These are phyloP conservation scores for Aureobasidium sp. DNA, from an alignment of 2,329 filamentous ascomycete genomes.

Conservation along the genomic window DNA sequence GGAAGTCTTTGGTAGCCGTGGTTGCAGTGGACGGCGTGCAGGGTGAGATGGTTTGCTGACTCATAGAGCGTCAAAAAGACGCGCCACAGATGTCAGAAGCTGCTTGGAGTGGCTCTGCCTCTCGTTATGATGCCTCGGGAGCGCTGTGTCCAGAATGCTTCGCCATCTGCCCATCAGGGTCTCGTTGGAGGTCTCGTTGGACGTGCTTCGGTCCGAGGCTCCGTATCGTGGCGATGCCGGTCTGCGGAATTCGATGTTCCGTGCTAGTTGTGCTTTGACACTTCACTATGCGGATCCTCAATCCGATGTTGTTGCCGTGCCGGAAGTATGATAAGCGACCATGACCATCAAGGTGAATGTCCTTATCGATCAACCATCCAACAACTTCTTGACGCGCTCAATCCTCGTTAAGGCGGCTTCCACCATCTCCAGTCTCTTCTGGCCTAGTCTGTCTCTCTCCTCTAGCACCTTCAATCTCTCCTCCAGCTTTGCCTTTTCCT, in stretches of 20 bases:
- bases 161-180: too few species aligned
- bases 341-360: neutral
- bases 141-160: too few species aligned
- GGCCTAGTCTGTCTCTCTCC: constrained; percentile 62
- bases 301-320: neutral
- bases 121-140: too few species aligned
- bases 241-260: neutral
- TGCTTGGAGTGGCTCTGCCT: too few species aligned
- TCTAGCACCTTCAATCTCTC: constrained; percentile 63
- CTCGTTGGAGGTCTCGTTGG: too few species aligned
- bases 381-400: constrained; percentile 59
- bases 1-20: too few species aligned
- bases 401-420: constrained; percentile 66
- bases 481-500: constrained; percentile 63
- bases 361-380: constrained; percentile 35
- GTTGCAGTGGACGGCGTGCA: too few species aligned
- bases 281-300: neutral
- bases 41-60: too few species aligned
- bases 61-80: too few species aligned
- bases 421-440: constrained; percentile 58
- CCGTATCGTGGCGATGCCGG: too few species aligned
- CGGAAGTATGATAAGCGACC: neutral
- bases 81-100: too few species aligned
- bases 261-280: neutral
- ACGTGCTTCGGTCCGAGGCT: too few species aligned